Evolutionary conservation across 257 asterid species (phyloP), one percentile per base, ranked within the genome.

Genomic region (Ligustrum vulgare): DNA sequence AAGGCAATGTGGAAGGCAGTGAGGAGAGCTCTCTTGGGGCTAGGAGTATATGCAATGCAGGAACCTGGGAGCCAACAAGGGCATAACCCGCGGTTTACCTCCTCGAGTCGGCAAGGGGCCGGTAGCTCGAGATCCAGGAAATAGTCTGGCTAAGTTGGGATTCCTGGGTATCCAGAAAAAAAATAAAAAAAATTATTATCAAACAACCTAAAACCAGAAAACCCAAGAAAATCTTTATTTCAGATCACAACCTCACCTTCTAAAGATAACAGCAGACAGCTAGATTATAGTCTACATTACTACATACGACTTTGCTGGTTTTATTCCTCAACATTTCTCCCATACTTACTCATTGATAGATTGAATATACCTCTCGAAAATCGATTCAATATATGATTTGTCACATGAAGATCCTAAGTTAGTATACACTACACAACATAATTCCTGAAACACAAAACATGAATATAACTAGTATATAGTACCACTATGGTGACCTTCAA

Each of bases 371-470:
- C 77, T 72, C 89, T 81, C 41, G 77, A 73, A 22, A 86, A 78
- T 76, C 60, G 83, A 56, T 81, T 76, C 18, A 80, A 47, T 78
- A 86, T 66, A 47, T 74, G n/a, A 20, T 71, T 72, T 8, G 81
- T 75, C 70, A 76, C 81, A 28, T 71, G 70, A 25, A 82, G 86
- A 80, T 82, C 54, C 82, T 72, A 15, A 80, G 84, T 78, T 77
- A 84, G 68, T 82, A 86, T 73, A 32, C 78, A 71, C 67, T 84
- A 86, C 51, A 84, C 76, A 73, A 86, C 89, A 80, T 86, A 82
- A 79, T 86, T 86, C 62, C 91, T 84, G 88, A 68, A 75, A 63
- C 63, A 18, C 0, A 63, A n/a, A 77, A 28, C 25, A 6, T 54
- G 6, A 54, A 54, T 4, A 16, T 54, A 54, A 54, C 25, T n/a